phyloP scores from a whole-genome alignment of 2,329 filamentous ascomycete genomes.

The Fusarium citri region DNA sequence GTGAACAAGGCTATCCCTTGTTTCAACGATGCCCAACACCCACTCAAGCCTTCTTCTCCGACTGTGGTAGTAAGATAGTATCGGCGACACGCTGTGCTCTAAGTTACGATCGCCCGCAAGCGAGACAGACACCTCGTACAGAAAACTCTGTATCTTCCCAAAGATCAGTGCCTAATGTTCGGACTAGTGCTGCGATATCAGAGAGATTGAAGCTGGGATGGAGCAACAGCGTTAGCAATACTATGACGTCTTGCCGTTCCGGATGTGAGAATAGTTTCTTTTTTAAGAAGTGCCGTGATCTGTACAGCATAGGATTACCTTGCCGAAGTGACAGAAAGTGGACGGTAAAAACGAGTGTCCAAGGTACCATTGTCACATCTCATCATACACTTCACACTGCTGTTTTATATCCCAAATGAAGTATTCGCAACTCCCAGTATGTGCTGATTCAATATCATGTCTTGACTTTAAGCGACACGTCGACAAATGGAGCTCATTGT shows the following conservation, averaged over 20 bases:
- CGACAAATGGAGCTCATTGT: constrained; percentile 40
- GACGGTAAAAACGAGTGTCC: constrained; percentile 28
- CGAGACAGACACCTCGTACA: constrained; percentile 28
- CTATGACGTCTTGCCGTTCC: constrained; percentile 32
- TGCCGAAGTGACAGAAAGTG: constrained; percentile 30
- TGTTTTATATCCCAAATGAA: constrained; percentile 44
- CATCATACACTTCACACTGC: constrained; percentile 31
- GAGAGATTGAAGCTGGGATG: constrained; percentile 10
- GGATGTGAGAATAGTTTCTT: constrained; percentile 14
- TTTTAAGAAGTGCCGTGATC: constrained; percentile 25
- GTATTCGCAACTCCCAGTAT: constrained; percentile 41
- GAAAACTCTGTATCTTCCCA: constrained; percentile 25
- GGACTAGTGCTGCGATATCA: constrained; percentile 13
- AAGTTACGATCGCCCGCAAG: constrained; percentile 46
- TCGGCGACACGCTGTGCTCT: constrained; percentile 31
- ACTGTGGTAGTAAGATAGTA: constrained; percentile 32
- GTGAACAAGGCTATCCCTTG: constrained; percentile 47
- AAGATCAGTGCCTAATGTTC: constrained; percentile 32
- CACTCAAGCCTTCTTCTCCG: constrained; percentile 29
- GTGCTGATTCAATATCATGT: constrained; percentile 31
- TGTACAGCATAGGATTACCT: constrained; percentile 27
- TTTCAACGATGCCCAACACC: constrained; percentile 44
- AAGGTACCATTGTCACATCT: constrained; percentile 34
- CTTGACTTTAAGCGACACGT: constrained; percentile 45
- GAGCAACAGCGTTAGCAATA: constrained; percentile 2